phyloP scores from a whole-genome alignment of 2,329 filamentous ascomycete genomes.

The Talaromyces sp. region DNA sequence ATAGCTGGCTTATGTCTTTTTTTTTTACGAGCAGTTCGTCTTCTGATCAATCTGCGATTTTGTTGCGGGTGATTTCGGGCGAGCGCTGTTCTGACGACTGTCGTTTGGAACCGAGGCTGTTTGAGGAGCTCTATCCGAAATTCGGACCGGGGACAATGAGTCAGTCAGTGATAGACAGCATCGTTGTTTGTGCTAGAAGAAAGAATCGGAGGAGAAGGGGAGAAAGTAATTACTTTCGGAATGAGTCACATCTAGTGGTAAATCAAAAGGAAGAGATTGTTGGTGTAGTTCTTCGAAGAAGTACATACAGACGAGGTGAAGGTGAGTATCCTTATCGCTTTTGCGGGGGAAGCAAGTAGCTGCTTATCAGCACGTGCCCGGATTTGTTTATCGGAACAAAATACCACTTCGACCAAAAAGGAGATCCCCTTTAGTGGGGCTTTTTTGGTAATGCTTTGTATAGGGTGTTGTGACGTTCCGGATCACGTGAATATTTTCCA shows the following conservation, averaged over 20 bases:
- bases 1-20: no score
- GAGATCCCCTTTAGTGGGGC: no score
- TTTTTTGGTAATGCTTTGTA: no score
- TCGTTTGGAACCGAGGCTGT: slow-evolving; percentile 11
- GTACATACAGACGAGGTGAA: no score
- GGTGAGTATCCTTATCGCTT: slow-evolving; percentile 4
- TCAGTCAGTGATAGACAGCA: not conserved
- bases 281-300: not conserved
- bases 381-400: no score
- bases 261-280: not conserved
- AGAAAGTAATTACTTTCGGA: not conserved
- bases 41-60: not conserved
- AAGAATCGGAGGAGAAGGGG: not conserved
- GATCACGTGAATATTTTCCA: no score
- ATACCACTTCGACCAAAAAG: no score
- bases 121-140: slow-evolving; percentile 1
- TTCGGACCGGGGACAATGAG: not conserved
- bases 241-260: not conserved
- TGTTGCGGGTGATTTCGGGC: slow-evolving; percentile 13
- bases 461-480: no score
- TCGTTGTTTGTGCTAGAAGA: not conserved
- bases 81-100: not conserved
- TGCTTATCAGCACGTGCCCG: slow-evolving; percentile 14
- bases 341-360: slow-evolving; percentile 10
- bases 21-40: not conserved